Evolutionary conservation across 345 rosid genomes (phyloP).

Genomic region (Populus tremula): DNA sequence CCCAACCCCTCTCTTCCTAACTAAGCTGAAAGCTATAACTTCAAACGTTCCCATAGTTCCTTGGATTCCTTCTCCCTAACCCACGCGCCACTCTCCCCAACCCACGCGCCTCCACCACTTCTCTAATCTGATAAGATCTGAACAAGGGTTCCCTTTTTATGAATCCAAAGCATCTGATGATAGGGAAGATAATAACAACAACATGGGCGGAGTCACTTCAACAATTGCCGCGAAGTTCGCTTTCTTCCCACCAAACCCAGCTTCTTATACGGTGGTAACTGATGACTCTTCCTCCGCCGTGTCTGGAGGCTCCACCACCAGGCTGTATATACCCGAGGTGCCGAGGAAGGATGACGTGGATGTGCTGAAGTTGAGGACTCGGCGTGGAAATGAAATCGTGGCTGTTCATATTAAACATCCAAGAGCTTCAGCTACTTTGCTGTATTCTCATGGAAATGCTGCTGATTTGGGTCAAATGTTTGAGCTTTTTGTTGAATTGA

Average conservation of each 20-base stretch:
- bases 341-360: constrained; percentile 68
- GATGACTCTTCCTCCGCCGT: constrained; percentile 41
- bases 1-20: background rate
- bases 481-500: constrained; percentile 83
- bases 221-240: constrained; percentile 97
- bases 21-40: background rate
- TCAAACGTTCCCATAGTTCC: background rate
- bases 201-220: constrained; percentile 97
- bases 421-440: constrained; percentile 63
- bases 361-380: constrained; percentile 68
- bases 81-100: constrained; percentile 6
- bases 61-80: background rate
- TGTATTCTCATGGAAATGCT: constrained; percentile 97
- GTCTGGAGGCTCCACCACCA: constrained; percentile 1
- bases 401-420: constrained; percentile 73
- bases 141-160: constrained; percentile 19
- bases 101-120: constrained; percentile 4
- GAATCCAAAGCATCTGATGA: constrained; percentile 41
- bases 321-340: constrained; percentile 51
- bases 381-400: constrained; percentile 74
- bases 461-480: constrained; percentile 96
- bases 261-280: constrained; percentile 61
- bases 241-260: constrained; percentile 93
- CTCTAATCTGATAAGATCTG: constrained; percentile 10
- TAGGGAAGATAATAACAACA: constrained; percentile 18